These are phyloP conservation scores for Aspergillus sp. DNA, from an alignment of 2,329 filamentous ascomycete genomes.

Conservation along the genomic window DNA sequence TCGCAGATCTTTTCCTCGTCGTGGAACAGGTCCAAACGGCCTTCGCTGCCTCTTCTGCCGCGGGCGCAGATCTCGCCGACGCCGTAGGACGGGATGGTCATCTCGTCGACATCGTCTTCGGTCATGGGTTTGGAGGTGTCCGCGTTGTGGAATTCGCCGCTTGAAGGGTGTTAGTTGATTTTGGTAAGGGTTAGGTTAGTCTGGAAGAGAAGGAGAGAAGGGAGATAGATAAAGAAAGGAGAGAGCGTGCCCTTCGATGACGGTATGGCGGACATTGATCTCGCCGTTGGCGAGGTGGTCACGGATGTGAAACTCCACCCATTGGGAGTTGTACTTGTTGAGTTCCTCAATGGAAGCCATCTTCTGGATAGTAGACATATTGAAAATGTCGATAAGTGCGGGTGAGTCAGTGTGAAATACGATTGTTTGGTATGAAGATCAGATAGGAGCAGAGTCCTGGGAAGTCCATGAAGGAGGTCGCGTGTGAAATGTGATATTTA, in stretches of 20 bases:
- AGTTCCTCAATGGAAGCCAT: neutral
- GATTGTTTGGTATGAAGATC: too few species aligned
- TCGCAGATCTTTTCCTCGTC: conserved; percentile 33
- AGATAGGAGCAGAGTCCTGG: neutral
- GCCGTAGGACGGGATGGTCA: conserved; percentile 27
- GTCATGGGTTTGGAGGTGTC: conserved; percentile 24
- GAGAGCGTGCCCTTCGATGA: conserved; percentile 27
- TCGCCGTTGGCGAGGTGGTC: conserved; percentile 27
- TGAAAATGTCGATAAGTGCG: neutral
- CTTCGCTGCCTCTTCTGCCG: conserved; percentile 33
- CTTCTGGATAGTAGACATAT: neutral
- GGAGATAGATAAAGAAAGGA: neutral
- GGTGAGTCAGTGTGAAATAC: neutral
- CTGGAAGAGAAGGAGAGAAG: neutral
- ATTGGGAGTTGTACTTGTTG: conserved; percentile 28
- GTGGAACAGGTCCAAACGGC: conserved; percentile 32
- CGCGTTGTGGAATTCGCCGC: conserved; percentile 30
- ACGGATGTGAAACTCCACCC: conserved; percentile 31
- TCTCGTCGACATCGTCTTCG: conserved; percentile 31
- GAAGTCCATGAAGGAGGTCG: neutral
- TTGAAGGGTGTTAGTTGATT: conserved; percentile 11
- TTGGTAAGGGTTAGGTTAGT: neutral
- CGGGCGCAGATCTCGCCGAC: conserved; percentile 32
- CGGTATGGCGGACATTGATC: conserved; percentile 26
- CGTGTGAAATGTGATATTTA: neutral